Percentiles rank a stretch among this genome's conserved stretches.
Evolutionary conservation across 164 flowering plant species (phyloP).

Genomic region (Amborella trichopoda): DNA sequence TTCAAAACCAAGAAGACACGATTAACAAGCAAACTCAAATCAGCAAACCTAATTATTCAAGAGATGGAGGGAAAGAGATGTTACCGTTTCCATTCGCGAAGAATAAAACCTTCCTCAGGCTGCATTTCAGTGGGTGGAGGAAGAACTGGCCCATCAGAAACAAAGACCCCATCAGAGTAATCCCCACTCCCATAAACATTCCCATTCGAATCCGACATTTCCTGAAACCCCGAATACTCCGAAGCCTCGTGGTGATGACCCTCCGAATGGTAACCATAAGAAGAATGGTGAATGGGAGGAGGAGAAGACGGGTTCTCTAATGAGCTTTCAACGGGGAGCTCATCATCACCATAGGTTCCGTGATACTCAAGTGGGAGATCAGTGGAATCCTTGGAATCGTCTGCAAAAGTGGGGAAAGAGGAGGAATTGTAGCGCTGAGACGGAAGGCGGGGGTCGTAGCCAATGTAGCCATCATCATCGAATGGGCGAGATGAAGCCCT

Average conservation of each 20-base stretch:
- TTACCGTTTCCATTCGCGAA: conserved; percentile 94
- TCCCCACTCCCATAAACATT: conserved; percentile 27
- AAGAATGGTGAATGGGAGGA: conserved; percentile 6
- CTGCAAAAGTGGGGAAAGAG: conserved; percentile 18
- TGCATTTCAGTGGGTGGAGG: conserved; percentile 81
- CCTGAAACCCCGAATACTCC: conserved; percentile 29
- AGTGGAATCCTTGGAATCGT: conserved; percentile 11
- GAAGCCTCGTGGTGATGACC: background rate
- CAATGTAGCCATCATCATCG: conserved; percentile 38
- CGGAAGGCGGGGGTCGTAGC: conserved; percentile 27
- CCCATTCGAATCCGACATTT: conserved; percentile 38
- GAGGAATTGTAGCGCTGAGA: conserved; percentile 29
- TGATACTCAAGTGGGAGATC: conserved; percentile 10
- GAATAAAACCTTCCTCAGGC: conserved; percentile 68
- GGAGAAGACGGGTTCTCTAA: conserved; percentile 46
- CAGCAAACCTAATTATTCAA: background rate
- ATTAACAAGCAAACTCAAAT: background rate
- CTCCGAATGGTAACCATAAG: background rate
- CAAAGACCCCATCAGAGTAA: conserved; percentile 34
- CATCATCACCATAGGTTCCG: conserved; percentile 27
- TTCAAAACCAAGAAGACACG: too few relatives aligned
- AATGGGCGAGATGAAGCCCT: conserved; percentile 19
- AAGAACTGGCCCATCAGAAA: conserved; percentile 72
- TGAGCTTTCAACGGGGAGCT: conserved; percentile 27
- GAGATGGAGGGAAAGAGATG: background rate